Base-by-base conservation (phyloP, 179 eudicot species). In the Sideroxylon spinosum region DNA sequence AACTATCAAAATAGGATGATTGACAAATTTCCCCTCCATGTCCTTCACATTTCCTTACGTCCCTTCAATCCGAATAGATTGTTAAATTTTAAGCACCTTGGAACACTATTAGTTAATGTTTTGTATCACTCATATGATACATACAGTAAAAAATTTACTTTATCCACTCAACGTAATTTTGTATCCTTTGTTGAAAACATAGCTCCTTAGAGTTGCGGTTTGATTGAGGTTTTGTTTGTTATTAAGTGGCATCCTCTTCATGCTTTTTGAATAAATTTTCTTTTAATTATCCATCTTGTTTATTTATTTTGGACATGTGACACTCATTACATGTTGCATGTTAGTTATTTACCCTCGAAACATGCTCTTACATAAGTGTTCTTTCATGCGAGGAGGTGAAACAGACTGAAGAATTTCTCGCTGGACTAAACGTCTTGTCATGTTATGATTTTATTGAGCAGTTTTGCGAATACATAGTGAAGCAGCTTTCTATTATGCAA, bases 361-460 rank as follows among this genome's bases (percentile, higher is more conserved):
- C 19, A 60, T 68, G 55, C 55, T 78, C 80, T 84, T 25, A 81
- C 23, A 22, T 10, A 53, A 73, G 48, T 72, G 71, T 48, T 81
- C 52, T 66, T 68, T 79, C 79, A 14, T 85, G 69, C 67, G 73
- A 77, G 48, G 68, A 81, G 87, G 79, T 80, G 74, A 64, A 70
- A 83, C 92, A 95, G 98, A 90, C 95, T 62, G 99, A 94, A 86
- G 98, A 93, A 66, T 88, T 86, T 85, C 67, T 93, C 6, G 79
- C 89, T 56, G 97, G 90, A 83, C 82, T 87, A 82, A 80, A 87
- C 80, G 75, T 88, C 71, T 66, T 90, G 81, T 91, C 92, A 23
- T 92, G 94, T 81, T 95, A 95, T 84, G 96, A 90, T 19, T 95
- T 90, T 82, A 86, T 95, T 55, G 99, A 93, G 86, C 88, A 91